Conservation (phyloP, 768 basidiomycete genomes). For the Collybia nuda region DNA sequence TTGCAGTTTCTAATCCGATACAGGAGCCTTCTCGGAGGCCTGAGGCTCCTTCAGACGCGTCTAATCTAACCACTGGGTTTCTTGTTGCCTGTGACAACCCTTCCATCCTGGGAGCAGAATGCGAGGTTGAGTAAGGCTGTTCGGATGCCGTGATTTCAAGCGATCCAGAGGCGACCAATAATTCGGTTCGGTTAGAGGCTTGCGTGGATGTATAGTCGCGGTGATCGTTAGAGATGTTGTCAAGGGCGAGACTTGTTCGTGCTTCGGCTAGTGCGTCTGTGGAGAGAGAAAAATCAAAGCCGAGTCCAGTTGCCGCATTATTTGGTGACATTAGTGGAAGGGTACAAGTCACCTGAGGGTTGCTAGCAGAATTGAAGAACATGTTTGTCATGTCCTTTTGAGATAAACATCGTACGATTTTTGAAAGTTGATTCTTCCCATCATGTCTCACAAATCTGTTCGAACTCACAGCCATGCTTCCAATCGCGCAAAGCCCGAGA, state of each 20-base stretch:
- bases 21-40: slow-evolving; percentile 40
- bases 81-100: slow-evolving; percentile 47
- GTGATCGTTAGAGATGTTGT: no score
- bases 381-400: neutral
- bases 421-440: slow-evolving; percentile 10
- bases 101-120: slow-evolving; percentile 40
- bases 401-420: slow-evolving; percentile 29
- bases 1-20: slow-evolving; percentile 17
- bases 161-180: no score
- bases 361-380: no score
- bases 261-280: neutral
- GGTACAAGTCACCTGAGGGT: slow-evolving; percentile 9
- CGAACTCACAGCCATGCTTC: slow-evolving; percentile 57
- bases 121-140: slow-evolving; percentile 12
- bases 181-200: no score
- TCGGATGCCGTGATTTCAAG: no score
- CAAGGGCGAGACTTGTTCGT: no score
- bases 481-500: slow-evolving; percentile 56
- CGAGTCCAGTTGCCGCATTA: neutral
- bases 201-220: no score
- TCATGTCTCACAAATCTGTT: slow-evolving; percentile 51
- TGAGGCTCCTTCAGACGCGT: slow-evolving; percentile 31
- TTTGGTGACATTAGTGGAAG: slow-evolving; percentile 10
- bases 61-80: slow-evolving; percentile 45
- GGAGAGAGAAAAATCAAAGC: neutral